Evolutionary conservation across 441 rosid genomes (phyloP).

Genomic region (Raphanus hybrid): DNA sequence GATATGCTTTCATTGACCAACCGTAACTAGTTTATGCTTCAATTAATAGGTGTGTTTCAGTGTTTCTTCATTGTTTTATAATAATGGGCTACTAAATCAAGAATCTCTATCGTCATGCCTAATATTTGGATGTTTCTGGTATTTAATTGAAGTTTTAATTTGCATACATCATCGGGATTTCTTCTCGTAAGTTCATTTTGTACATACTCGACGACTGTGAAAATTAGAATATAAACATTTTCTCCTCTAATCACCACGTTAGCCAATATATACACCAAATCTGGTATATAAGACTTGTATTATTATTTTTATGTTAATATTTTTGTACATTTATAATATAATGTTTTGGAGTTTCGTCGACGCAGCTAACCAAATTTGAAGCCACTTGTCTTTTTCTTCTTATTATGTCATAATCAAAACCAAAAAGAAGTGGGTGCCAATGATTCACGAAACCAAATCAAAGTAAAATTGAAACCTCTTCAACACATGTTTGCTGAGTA

Average conservation of each 20-base stretch:
- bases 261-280: slow-evolving; percentile 6
- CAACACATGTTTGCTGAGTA: not conserved
- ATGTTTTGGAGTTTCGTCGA: not conserved
- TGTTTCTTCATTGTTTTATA: not conserved
- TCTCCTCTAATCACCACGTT: not conserved
- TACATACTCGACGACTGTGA: slow-evolving; percentile 20
- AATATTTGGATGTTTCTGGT: slow-evolving; percentile 30
- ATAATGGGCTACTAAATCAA: slow-evolving; percentile 17
- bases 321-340: not conserved
- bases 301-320: not conserved
- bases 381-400: not conserved
- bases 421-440: not conserved
- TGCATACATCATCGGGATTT: slow-evolving; percentile 7
- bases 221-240: not conserved
- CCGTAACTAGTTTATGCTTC: slow-evolving; percentile 14
- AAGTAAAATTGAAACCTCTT: not conserved
- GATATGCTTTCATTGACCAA: slow-evolving; percentile 21
- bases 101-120: slow-evolving; percentile 29
- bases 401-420: not conserved
- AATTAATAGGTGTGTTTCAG: not conserved
- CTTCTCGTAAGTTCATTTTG: slow-evolving; percentile 31
- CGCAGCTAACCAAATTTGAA: not conserved
- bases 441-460: not conserved
- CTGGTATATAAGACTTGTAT: not conserved
- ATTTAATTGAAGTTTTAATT: slow-evolving; percentile 18